Evolutionary conservation across 2,329 filamentous ascomycete genomes (phyloP), one percentile per base, ranked within the genome.

Genomic region (Macrophomina tecta): DNA sequence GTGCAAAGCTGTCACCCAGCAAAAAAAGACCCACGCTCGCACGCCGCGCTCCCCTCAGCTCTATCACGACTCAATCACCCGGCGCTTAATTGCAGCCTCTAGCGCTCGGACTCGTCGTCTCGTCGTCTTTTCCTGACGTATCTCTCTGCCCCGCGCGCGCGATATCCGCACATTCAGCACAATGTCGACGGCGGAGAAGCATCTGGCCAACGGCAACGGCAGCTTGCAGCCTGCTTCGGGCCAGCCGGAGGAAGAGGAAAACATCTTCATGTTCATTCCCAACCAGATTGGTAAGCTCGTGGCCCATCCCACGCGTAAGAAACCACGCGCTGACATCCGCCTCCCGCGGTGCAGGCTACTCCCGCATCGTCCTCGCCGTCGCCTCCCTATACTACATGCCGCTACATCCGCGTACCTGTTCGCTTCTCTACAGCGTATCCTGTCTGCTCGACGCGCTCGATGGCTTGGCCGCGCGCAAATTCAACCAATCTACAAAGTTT

Each of bases 381-480:
- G 92, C 91, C 56, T 97, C 95, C 34, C 89, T 99, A 71, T 97
- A 98, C 84, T 99, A 97, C 84, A 99, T 99, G 95, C 94, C 95
- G 62, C 88, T 98, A 64, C 95, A 99, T 79, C 94, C 94, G n/a
- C 91, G 94, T 74, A 97, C 94, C 45, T 98, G 94, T 82, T 94
- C 92, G 68, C 80, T 94, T 60, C 88, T 96, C 65, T 99, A 99
- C 85, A 94, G 90, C 77, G 83, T 99, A 68, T 98, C 94, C 32
- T 98, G 95, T 79, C 87, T 98, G 52, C 90, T 99, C 71, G 95
- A 99, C 78, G 95, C 94, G 53, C 87, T 98, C 70, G 95, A 99
- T 77, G 95, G 95, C 73, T 91, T 94, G 73, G 94, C 94, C n/a
- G 95, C 95, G 67, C 90, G 92, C 56, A 84, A 87, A 74, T 90